phyloP scores from a whole-genome alignment of 2,329 filamentous ascomycete species.

The Arthrobotrys iridis region DNA sequence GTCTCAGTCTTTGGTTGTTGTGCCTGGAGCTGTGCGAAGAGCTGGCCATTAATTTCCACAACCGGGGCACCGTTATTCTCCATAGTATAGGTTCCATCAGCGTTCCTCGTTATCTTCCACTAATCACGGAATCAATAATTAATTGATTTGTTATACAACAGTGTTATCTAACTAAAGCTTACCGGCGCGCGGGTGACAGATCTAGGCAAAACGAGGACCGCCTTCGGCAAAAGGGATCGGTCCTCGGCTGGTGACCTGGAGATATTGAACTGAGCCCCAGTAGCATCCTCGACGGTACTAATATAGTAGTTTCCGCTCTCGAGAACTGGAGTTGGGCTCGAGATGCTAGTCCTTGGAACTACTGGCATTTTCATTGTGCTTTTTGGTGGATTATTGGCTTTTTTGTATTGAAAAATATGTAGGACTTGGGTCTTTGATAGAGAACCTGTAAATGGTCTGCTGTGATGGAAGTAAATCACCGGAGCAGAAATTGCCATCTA shows the following conservation, averaged over 20 bases:
- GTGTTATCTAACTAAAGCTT: background rate
- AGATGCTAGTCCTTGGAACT: background rate
- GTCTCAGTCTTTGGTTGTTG: background rate
- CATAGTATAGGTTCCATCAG: conserved; percentile 37
- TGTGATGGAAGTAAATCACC: no score
- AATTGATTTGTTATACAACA: background rate
- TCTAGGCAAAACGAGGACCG: conserved; percentile 22
- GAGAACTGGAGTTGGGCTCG: conserved; percentile 18
- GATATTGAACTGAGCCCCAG: conserved; percentile 12
- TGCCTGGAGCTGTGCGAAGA: conserved; percentile 20
- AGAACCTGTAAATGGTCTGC: no score
- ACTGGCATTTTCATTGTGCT: conserved; percentile 28
- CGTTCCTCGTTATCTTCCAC: conserved; percentile 27
- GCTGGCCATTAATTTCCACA: conserved; percentile 11
- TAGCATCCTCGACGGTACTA: conserved; percentile 9
- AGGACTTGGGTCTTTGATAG: no score
- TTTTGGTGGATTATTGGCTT: no score
- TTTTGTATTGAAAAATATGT: background rate
- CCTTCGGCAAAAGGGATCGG: conserved; percentile 42
- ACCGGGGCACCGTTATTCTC: conserved; percentile 17
- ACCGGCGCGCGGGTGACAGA: conserved; percentile 4
- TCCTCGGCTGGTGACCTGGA: conserved; percentile 28
- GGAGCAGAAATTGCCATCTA: no score
- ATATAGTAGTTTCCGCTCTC: conserved; percentile 28
- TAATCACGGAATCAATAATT: background rate